These are phyloP conservation scores for Fusarium siculi DNA, from an alignment of 2,329 filamentous ascomycete genomes.

Conservation along the genomic window DNA sequence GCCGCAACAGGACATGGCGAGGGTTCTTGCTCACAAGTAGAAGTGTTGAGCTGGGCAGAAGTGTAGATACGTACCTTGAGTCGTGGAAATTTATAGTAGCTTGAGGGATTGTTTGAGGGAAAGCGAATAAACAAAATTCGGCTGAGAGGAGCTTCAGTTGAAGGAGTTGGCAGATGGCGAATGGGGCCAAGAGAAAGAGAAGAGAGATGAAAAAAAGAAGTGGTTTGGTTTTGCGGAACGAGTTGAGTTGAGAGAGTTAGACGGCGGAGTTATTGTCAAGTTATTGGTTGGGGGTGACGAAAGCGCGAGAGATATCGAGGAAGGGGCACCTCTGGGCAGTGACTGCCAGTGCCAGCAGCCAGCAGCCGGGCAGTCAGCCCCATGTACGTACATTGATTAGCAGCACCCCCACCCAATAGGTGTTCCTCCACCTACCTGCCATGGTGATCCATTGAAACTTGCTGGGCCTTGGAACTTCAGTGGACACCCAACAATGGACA, in stretches of 20 bases:
- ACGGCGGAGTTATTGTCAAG: slow-evolving; percentile 37
- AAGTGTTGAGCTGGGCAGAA: background rate
- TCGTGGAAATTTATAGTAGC: slow-evolving; percentile 22
- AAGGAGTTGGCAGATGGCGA: slow-evolving; percentile 30
- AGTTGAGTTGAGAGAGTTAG: slow-evolving; percentile 33
- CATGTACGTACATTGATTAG: slow-evolving; percentile 14
- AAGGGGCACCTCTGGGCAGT: slow-evolving; percentile 18
- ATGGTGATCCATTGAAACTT: background rate
- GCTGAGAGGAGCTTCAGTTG: slow-evolving; percentile 29
- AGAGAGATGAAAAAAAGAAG: slow-evolving; percentile 44
- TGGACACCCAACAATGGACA: background rate
- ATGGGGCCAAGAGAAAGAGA: slow-evolving; percentile 37
- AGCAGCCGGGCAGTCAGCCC: background rate
- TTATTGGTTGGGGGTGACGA: slow-evolving; percentile 45
- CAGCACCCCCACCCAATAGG: background rate
- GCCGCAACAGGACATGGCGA: slow-evolving; percentile 5
- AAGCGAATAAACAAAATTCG: slow-evolving; percentile 35
- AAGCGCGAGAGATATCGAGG: slow-evolving; percentile 46
- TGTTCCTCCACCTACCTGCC: background rate
- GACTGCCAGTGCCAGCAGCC: slow-evolving; percentile 9
- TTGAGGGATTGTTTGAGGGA: slow-evolving; percentile 27
- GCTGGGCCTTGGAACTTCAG: slow-evolving; percentile 29
- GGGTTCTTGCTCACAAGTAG: slow-evolving; percentile 4
- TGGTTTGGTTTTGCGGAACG: slow-evolving; percentile 42
- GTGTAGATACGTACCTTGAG: slow-evolving; percentile 37